These are phyloP conservation scores for Penicillium capsulatum DNA, from an alignment of 2,329 filamentous ascomycete genomes.

Conservation along the genomic window DNA sequence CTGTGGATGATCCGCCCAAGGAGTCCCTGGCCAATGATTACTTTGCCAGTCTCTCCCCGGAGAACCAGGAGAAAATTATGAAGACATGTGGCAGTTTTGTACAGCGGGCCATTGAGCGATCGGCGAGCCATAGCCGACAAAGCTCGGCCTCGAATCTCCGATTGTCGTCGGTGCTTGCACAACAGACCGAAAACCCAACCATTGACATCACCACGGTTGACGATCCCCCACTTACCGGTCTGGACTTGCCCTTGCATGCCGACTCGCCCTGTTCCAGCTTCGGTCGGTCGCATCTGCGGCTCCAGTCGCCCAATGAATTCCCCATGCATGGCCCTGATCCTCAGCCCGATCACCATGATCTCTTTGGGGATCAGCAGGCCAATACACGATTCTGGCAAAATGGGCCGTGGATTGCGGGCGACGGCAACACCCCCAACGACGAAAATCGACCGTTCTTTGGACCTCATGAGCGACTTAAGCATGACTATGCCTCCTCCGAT, in stretches of 20 bases:
- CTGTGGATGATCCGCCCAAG: conserved; percentile 34
- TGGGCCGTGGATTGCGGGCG: conserved; percentile 41
- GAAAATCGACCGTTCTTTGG: conserved; percentile 44
- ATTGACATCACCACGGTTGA: conserved; percentile 43
- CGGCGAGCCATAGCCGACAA: conserved; percentile 36
- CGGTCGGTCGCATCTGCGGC: conserved; percentile 40
- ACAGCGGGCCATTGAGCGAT: conserved; percentile 37
- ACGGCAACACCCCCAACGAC: conserved; percentile 42
- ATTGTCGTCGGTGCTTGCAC: conserved; percentile 37
- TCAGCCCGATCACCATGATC: conserved; percentile 41
- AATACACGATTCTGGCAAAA: conserved; percentile 45
- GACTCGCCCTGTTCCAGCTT: conserved; percentile 44
- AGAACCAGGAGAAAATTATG: conserved; percentile 42
- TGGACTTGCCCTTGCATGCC: conserved; percentile 39
- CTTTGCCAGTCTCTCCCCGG: conserved; percentile 38
- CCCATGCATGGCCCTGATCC: conserved; percentile 33
- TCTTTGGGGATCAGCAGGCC: conserved; percentile 45
- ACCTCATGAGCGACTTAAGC: conserved; percentile 41
- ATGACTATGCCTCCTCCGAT: conserved; percentile 44
- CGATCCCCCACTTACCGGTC: conserved; percentile 34
- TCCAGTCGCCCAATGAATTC: conserved; percentile 42
- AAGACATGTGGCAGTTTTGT: conserved; percentile 42
- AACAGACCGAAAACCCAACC: conserved; percentile 39
- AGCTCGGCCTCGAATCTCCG: conserved; percentile 37
- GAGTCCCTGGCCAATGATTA: conserved; percentile 41